Conservation (phyloP, 306 rosid genomes). For the Aeschynomene evenia region DNA sequence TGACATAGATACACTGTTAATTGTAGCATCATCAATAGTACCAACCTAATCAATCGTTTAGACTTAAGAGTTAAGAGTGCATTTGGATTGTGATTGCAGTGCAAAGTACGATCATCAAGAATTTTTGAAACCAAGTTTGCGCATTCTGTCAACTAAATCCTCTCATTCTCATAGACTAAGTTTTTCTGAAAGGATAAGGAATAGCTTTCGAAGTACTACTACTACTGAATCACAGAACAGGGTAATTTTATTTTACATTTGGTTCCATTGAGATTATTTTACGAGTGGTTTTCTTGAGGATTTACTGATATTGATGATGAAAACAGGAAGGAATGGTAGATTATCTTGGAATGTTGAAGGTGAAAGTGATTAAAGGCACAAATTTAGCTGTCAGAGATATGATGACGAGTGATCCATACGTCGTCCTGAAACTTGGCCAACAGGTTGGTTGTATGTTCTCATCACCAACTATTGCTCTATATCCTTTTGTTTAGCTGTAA, state of each 20-base stretch:
- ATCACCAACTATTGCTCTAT: slow-evolving; percentile 12
- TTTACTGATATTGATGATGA: slow-evolving; percentile 41
- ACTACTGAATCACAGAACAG: slow-evolving; percentile 40
- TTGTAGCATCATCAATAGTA: slow-evolving; percentile 11
- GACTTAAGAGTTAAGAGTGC: too few species aligned
- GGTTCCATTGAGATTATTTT: slow-evolving; percentile 25
- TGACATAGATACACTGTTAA: background rate
- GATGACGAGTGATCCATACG: slow-evolving; percentile 95
- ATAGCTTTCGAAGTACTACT: slow-evolving; percentile 54
- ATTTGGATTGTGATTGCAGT: slow-evolving; percentile 46
- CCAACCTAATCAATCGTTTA: slow-evolving; percentile 15
- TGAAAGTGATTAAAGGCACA: slow-evolving; percentile 83
- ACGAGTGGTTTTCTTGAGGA: slow-evolving; percentile 6
- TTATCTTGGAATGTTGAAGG: slow-evolving; percentile 79
- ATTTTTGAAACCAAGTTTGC: slow-evolving; percentile 88
- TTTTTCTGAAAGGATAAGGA: slow-evolving; percentile 49
- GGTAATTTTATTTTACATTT: slow-evolving; percentile 43
- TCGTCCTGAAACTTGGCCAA: slow-evolving; percentile 75
- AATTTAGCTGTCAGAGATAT: slow-evolving; percentile 91
- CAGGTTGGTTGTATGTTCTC: slow-evolving; percentile 65
- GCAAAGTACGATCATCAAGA: slow-evolving; percentile 83
- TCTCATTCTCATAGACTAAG: slow-evolving; percentile 43
- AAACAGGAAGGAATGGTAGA: slow-evolving; percentile 77
- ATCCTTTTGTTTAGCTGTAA: slow-evolving; percentile 20
- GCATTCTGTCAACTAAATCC: slow-evolving; percentile 54